These are phyloP conservation scores for Fusarium sulawesiense DNA, from an alignment of 2,329 filamentous ascomycete genomes.

Conservation along the genomic window DNA sequence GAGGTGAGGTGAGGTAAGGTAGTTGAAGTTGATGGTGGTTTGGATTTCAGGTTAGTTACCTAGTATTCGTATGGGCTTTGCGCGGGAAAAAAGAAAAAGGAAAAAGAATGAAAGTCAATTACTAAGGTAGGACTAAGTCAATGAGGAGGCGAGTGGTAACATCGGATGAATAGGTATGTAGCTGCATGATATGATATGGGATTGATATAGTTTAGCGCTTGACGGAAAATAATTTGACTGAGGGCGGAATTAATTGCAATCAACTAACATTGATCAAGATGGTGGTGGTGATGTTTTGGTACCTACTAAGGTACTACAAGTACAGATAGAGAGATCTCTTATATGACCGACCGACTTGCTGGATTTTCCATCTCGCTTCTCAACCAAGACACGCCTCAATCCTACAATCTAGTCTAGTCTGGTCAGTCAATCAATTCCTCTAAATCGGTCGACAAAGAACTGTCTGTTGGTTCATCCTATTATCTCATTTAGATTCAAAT, in stretches of 20 bases:
- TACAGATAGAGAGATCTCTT: conserved; percentile 2
- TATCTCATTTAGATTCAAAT: neutral
- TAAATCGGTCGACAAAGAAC: neutral
- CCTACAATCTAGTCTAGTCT: conserved; percentile 25
- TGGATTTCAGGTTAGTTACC: neutral
- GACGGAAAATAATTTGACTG: conserved; percentile 15
- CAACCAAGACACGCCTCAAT: conserved; percentile 31
- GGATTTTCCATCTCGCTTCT: conserved; percentile 25
- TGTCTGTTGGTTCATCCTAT: neutral
- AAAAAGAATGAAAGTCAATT: conserved; percentile 12
- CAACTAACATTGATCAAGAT: neutral
- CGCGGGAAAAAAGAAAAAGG: neutral
- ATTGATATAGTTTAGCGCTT: conserved; percentile 10
- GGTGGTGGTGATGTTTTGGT: neutral
- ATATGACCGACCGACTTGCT: conserved; percentile 19
- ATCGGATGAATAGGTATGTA: conserved; percentile 31
- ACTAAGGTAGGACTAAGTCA: conserved; percentile 20
- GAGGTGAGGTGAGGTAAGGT: conserved; percentile 23
- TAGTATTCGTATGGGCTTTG: conserved; percentile 15
- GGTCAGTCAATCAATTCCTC: conserved; percentile 1
- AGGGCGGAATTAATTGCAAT: neutral
- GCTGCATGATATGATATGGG: conserved; percentile 18
- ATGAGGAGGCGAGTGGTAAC: conserved; percentile 33
- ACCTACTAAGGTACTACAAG: too few species aligned
- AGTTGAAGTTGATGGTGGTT: conserved; percentile 7